Evolutionary conservation across 129 eudicot genomes (phyloP).

Genomic region (Tagetes patula): DNA sequence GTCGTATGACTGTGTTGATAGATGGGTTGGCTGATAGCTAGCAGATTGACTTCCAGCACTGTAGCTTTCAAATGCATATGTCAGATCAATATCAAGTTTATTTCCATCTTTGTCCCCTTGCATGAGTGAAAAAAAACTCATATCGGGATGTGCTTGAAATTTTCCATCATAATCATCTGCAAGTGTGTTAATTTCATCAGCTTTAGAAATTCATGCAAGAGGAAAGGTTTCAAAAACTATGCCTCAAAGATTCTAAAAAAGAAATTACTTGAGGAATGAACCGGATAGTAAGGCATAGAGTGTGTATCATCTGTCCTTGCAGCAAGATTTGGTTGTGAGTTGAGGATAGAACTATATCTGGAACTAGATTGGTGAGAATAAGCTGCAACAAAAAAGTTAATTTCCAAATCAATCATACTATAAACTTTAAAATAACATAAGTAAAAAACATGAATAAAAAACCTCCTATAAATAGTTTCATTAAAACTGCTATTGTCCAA

Average conservation of each 20-base stretch:
- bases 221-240: not conserved
- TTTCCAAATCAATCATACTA: not conserved
- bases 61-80: conserved; percentile 38
- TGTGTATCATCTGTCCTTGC: conserved; percentile 47
- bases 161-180: conserved; percentile 67
- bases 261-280: conserved; percentile 54
- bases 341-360: conserved; percentile 53
- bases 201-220: not conserved
- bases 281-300: conserved; percentile 60
- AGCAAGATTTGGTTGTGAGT: conserved; percentile 45
- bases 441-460: not conserved
- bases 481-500: too few relatives aligned
- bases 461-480: too few relatives aligned
- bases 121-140: conserved; percentile 45
- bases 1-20: conserved; percentile 45
- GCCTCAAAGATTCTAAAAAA: not conserved
- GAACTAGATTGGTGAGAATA: conserved; percentile 73
- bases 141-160: conserved; percentile 44
- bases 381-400: conserved; percentile 46
- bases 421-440: not conserved
- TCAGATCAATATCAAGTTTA: conserved; percentile 35
- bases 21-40: conserved; percentile 48
- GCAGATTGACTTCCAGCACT: conserved; percentile 24
- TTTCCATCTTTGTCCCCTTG: conserved; percentile 45
- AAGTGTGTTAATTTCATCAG: conserved; percentile 16